Conservation (phyloP, 1,139 yeast genomes). For the Chernovozyma aurita region DNA sequence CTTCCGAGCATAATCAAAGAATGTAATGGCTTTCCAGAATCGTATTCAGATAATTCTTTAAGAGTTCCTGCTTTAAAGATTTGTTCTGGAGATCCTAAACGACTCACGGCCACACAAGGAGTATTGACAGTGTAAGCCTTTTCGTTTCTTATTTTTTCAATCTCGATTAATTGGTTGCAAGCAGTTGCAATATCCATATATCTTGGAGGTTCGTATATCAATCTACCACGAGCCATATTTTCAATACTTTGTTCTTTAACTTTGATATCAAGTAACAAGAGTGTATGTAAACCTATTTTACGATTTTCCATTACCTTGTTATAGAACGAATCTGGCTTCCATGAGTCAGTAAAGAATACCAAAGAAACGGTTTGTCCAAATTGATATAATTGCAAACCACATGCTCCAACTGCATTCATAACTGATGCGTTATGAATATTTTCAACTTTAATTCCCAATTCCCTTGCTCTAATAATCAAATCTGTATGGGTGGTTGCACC, state of each 20-base stretch:
- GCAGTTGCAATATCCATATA: constrained; percentile 93
- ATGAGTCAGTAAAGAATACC: constrained; percentile 88
- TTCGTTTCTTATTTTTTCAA: constrained; percentile 72
- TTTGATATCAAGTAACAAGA: constrained; percentile 83
- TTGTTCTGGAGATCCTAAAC: constrained; percentile 86
- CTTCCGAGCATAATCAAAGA: constrained; percentile 88
- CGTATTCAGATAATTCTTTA: constrained; percentile 68
- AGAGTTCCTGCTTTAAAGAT: constrained; percentile 82
- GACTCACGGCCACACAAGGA: constrained; percentile 89
- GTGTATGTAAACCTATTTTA: constrained; percentile 84
- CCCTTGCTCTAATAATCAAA: constrained; percentile 84
- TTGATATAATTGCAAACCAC: constrained; percentile 91
- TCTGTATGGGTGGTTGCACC: constrained; percentile 99
- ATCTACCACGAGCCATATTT: constrained; percentile 88
- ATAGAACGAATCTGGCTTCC: constrained; percentile 97
- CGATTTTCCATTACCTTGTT: constrained; percentile 86
- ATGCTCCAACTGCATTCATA: constrained; percentile 98
- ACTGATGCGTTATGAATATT: constrained; percentile 93
- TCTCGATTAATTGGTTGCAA: constrained; percentile 79
- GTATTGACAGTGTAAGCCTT: constrained; percentile 78
- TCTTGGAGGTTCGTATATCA: constrained; percentile 93
- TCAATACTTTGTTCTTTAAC: constrained; percentile 95
- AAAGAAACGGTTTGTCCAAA: constrained; percentile 96
- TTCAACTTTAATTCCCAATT: constrained; percentile 70
- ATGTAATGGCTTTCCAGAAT: constrained; percentile 92